Evolutionary conservation across 208 protist species (phyloP), one percentile per base, ranked within the genome.

Genomic region (Trypanosoma vivax): DNA sequence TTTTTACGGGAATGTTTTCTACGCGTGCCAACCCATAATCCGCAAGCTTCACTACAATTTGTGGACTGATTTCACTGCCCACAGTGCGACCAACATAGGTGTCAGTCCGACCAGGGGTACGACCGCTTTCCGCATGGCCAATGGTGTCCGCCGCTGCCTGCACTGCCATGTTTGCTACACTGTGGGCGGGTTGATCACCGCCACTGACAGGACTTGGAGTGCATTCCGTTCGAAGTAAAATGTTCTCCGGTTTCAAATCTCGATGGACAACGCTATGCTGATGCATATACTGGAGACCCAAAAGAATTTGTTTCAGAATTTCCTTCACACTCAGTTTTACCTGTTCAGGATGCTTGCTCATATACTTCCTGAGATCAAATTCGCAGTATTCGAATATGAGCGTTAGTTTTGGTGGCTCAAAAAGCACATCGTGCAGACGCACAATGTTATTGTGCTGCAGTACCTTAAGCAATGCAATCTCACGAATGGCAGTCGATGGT

Each of bases 361-460:
- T 76, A 60, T 95, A 98, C 46, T 95, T 90, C 65, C 98, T 98
- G 48, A 99, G 55, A 52, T 99, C 97, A 50, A 88, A 87, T 39
- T 98, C 96, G 41, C 97, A 81, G 59, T 89, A 97, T 75, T 99
- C 97, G 51, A 99, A 98, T 6, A 98, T 95, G 41, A 99, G 74
- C 3, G 93, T 97, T 14, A 99, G 90, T 57, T 98, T 98, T 0
- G 91, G 91, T n/a, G 96, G 76, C 14, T 91, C 91, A 56, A 98
- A 94, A 28, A 98, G 90, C 1, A 99, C 95, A 50, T 99, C 96
- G 41, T 91, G 79, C 6, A 99, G 64, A 31, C 82, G 76, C 2
- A 96, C 89, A 29, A 97, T 84, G 56, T 96, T 98, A 9, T 85
- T 69, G 50, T 99, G 97, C 10, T 86, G 70, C 9, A 99, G 70